Evolutionary conservation across 805 yeast genomes (phyloP).

Genomic region (Metschnikowia hibisci): DNA sequence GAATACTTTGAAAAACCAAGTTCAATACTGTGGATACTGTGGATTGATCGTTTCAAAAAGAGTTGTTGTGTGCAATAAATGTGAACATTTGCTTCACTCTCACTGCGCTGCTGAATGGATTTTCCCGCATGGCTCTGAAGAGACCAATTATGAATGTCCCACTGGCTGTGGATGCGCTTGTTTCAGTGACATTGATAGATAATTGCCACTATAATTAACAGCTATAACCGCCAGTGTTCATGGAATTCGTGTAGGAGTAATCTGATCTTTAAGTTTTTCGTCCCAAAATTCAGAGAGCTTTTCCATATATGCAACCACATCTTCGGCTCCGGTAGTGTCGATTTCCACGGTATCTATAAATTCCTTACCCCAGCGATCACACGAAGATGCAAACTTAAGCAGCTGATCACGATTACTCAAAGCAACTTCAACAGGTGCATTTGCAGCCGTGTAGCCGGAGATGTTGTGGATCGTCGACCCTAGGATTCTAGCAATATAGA

Average conservation of each 20-base stretch:
- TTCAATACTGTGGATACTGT: slow-evolving; percentile 63
- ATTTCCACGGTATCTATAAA: slow-evolving; percentile 53
- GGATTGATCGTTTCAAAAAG: slow-evolving; percentile 54
- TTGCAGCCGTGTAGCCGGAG: slow-evolving; percentile 84
- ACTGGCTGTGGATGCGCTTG: slow-evolving; percentile 20
- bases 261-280: slow-evolving; percentile 66
- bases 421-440: slow-evolving; percentile 63
- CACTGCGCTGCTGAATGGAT: slow-evolving; percentile 69
- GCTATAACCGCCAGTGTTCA: neutral
- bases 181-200: slow-evolving; percentile 4
- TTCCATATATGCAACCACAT: slow-evolving; percentile 63
- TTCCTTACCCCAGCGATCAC: slow-evolving; percentile 60
- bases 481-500: slow-evolving; percentile 72
- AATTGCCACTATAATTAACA: neutral
- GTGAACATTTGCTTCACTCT: slow-evolving; percentile 78
- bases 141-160: slow-evolving; percentile 12
- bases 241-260: slow-evolving; percentile 45
- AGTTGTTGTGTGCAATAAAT: slow-evolving; percentile 62
- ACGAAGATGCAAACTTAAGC: slow-evolving; percentile 65
- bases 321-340: slow-evolving; percentile 61
- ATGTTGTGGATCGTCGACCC: slow-evolving; percentile 92
- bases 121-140: slow-evolving; percentile 6
- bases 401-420: slow-evolving; percentile 52
- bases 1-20: slow-evolving; percentile 24
- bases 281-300: slow-evolving; percentile 66